phyloP scores from a whole-genome alignment of 768 basidiomycete genomes.

The Tephrocybe sp. region DNA sequence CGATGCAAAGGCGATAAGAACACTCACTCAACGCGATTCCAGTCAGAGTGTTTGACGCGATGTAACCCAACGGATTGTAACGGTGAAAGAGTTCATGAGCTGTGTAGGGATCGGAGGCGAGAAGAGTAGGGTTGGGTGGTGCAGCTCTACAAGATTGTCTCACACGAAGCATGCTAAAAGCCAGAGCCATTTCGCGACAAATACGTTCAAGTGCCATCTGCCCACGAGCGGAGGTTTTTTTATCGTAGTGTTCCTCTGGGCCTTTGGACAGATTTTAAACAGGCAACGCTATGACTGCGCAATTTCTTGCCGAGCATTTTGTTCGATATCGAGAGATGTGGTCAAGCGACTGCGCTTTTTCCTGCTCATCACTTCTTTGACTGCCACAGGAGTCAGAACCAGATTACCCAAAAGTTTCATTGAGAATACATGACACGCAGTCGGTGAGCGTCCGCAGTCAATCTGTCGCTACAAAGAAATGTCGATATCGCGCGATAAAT shows the following conservation, averaged over 20 bases:
- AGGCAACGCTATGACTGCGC: not conserved
- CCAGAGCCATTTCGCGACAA: not conserved
- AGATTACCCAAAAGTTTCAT: no score
- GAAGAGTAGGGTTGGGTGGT: not conserved
- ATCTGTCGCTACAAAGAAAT: no score
- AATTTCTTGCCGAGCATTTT: no score
- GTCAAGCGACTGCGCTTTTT: no score
- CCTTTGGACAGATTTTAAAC: not conserved
- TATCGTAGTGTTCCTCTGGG: not conserved
- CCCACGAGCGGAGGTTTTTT: no score
- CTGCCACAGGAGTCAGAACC: no score
- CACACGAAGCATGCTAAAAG: not conserved
- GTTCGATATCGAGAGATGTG: no score
- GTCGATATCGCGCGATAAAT: no score
- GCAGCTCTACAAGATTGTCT: not conserved
- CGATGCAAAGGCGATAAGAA: no score
- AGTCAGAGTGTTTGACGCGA: constrained; percentile 48
- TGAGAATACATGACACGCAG: no score
- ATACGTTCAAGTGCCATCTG: not conserved
- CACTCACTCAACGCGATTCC: constrained; percentile 38
- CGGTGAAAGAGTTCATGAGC: not conserved
- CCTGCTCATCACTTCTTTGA: no score
- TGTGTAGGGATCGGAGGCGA: not conserved
- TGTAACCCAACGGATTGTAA: constrained; percentile 51
- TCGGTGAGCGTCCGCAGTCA: no score